A percentile compares a stretch with the other conserved stretches of the same genome.
Evolutionary conservation across 2,329 filamentous ascomycete genomes (phyloP).

Genomic region (Cordyceps fumosorosea): DNA sequence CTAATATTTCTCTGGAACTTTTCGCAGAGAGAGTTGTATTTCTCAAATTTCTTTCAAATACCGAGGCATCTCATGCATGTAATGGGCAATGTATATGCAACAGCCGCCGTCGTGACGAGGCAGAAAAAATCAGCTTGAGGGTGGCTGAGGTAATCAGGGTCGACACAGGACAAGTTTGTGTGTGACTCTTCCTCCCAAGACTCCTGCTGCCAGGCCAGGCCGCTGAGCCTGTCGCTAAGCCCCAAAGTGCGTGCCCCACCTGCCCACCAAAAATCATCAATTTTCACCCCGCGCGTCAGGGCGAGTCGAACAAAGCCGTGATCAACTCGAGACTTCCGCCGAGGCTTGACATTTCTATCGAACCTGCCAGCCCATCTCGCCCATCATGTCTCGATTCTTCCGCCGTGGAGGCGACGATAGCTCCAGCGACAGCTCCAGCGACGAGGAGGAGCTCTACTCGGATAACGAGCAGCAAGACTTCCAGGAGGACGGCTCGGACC

Average conservation of each 20-base stretch:
- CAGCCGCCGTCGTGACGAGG: not conserved
- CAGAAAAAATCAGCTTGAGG: not conserved
- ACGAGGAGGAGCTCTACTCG: slow-evolving; percentile 91
- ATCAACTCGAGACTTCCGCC: slow-evolving; percentile 6
- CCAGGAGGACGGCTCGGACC: slow-evolving; percentile 50
- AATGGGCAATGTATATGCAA: not conserved
- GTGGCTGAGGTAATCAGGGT: slow-evolving; percentile 14
- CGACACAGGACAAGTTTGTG: slow-evolving; percentile 11
- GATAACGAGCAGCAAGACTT: slow-evolving; percentile 60
- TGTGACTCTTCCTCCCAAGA: not conserved
- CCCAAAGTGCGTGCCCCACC: slow-evolving; percentile 32
- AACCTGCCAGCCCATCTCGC: slow-evolving; percentile 16
- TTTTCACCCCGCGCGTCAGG: slow-evolving; percentile 23
- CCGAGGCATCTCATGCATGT: not conserved
- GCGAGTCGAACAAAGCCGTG: slow-evolving; percentile 17
- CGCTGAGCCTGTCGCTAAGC: slow-evolving; percentile 27
- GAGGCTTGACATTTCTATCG: slow-evolving; percentile 7
- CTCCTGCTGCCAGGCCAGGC: not conserved
- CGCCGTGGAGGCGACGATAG: slow-evolving; percentile 76
- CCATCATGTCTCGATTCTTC: slow-evolving; percentile 94
- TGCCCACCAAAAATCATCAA: slow-evolving; percentile 37
- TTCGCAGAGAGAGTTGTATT: too few relatives aligned
- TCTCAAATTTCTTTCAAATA: too few relatives aligned
- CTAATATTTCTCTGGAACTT: too few relatives aligned
- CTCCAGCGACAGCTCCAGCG: slow-evolving; percentile 91